Evolutionary conservation across 73 alveolate species (phyloP), one percentile per base, ranked within the genome.

Genomic region (Paramecium pentaurelia): DNA sequence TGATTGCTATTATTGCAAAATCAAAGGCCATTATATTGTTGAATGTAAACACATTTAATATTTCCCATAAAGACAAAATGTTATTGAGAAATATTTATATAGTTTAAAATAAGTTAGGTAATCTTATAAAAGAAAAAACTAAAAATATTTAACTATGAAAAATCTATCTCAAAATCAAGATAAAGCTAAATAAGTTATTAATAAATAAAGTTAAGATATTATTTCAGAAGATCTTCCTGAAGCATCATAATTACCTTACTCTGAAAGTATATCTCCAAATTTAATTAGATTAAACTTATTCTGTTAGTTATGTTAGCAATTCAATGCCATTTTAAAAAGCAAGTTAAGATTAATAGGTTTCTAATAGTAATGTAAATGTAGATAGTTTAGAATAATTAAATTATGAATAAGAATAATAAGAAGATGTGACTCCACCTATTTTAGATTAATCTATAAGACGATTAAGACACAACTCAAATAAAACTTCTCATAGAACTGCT

Each of bases 1-100:
- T 47, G 47, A 47, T 27, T 80, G 90, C 49, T 77, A 77, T 8
- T 77, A 77, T 77, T 77, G 90, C 12, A 77, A 77, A 32, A 38
- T 28, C 27, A 22, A 22, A 9, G 90, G 90, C 6, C 90, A 77
- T 77, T 28, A 38, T 20, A 10, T 77, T 28, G 10, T 77, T 36
- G 40, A 77, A 32, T 77, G 90, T 38, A 16, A 77, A 32, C 49
- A 77, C 40, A 28, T 77, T 8, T 77, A 42, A 45, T 77, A 77
- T n/a, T 77, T 38, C 40, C 90, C 90, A n/a, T 28, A 77, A 20
- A 77, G 49, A 42, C 28, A 36, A 20, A 42, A 77, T 18, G 90
- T 77, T 20, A 20, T 77, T 20, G 68, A 38, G 42, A 42, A 77
- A 77, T 42, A 77, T 18, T n/a, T 77, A 20, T 77, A 22, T 20